Evolutionary conservation across 108 stramenopile genomes (phyloP).

Genomic region (Pelagomonas calceolata): DNA sequence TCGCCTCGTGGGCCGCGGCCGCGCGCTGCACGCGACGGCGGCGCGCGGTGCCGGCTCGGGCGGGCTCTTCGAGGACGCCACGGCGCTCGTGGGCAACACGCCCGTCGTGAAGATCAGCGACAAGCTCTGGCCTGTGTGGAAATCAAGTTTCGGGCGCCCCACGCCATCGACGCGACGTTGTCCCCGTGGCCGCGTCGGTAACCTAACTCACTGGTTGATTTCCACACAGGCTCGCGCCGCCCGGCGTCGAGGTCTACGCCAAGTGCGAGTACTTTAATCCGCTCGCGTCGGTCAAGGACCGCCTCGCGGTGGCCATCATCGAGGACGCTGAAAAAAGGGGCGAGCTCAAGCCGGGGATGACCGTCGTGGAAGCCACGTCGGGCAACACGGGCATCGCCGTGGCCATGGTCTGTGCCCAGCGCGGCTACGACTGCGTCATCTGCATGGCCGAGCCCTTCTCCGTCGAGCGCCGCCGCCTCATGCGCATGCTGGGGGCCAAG

Average conservation of each 20-base stretch:
- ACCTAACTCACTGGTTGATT: no score
- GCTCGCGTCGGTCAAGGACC: constrained; percentile 75
- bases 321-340: constrained; percentile 68
- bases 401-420: constrained; percentile 49
- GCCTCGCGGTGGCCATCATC: constrained; percentile 62
- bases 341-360: constrained; percentile 65
- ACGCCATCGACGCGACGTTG: no score
- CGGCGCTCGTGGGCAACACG: no score
- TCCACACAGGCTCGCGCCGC: no score
- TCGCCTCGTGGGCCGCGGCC: no score
- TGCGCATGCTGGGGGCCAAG: constrained; percentile 57
- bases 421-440: constrained; percentile 63
- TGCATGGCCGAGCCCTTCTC: constrained; percentile 59
- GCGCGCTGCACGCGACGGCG: no score
- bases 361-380: constrained; percentile 80
- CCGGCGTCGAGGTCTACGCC: constrained; percentile 54
- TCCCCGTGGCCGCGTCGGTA: no score
- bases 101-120: constrained; percentile 8
- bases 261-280: constrained; percentile 78
- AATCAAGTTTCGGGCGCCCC: no score
- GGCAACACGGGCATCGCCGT: constrained; percentile 90
- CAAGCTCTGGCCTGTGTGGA: no score
- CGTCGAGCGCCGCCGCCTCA: constrained; percentile 47
- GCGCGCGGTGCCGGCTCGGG: no score
- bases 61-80: no score